A percentile compares a stretch with the other conserved stretches of the same genome.
These are phyloP conservation scores for Canna indica DNA, from an alignment of 176 grass and related monocot species.

Conservation along the genomic window DNA sequence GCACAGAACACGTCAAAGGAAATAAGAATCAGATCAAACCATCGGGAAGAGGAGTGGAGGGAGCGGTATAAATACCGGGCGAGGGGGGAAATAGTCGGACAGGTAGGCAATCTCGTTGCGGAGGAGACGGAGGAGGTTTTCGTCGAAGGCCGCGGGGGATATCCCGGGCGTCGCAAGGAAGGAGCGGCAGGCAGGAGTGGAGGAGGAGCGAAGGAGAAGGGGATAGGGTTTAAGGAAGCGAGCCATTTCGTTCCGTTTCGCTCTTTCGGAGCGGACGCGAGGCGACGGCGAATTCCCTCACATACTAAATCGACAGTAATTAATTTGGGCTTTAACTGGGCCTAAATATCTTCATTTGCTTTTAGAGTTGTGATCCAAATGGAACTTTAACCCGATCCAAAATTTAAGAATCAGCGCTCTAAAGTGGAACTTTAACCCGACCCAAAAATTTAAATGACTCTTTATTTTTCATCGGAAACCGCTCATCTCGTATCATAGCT, in stretches of 20 bases:
- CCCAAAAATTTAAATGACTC: too few species aligned
- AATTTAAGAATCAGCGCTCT: too few species aligned
- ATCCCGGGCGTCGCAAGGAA: slow-evolving; percentile 3
- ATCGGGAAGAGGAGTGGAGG: not conserved
- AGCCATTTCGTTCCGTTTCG: not conserved
- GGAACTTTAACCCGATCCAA: too few species aligned
- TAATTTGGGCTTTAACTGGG: too few species aligned
- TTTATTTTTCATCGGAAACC: too few species aligned
- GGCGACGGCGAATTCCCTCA: too few species aligned
- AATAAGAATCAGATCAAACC: not conserved
- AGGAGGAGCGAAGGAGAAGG: not conserved
- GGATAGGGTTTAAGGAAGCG: slow-evolving; percentile 10
- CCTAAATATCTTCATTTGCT: too few species aligned
- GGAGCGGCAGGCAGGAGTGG: not conserved
- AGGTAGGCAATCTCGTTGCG: slow-evolving; percentile 64
- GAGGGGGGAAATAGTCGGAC: slow-evolving; percentile 41
- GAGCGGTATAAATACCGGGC: slow-evolving; percentile 23
- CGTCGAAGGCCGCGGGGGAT: slow-evolving; percentile 34
- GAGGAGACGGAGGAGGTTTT: slow-evolving; percentile 54
- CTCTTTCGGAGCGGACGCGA: not conserved
- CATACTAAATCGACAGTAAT: too few species aligned
- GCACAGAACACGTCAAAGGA: not conserved
- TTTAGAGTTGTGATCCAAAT: too few species aligned
- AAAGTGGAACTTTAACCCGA: too few species aligned
- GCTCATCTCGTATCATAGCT: too few species aligned